Evolutionary conservation across 768 basidiomycete genomes (phyloP).

Genomic region (Rhizopogon vinicolor): DNA sequence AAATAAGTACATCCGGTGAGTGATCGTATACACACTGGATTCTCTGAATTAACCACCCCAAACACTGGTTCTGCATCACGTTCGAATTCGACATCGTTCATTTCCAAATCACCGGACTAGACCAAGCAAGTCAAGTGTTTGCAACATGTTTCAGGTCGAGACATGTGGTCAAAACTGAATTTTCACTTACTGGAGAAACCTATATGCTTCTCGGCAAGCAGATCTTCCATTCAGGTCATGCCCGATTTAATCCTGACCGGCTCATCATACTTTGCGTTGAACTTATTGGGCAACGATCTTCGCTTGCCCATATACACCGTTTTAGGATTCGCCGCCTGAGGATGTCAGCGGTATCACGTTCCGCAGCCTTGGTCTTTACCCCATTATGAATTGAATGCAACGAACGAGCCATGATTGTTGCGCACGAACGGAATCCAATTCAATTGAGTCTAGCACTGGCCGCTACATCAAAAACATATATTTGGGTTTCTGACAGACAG

Average conservation of each 20-base stretch:
- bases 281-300: slow-evolving; percentile 19
- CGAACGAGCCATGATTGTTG: background rate
- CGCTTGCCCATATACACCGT: slow-evolving; percentile 24
- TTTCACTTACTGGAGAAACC: background rate
- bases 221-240: background rate
- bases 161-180: background rate
- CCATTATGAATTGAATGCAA: background rate
- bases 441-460: background rate
- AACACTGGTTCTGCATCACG: background rate
- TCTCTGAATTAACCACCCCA: background rate
- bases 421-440: background rate
- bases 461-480: background rate
- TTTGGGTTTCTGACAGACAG: background rate
- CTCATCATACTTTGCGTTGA: background rate
- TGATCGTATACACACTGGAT: background rate
- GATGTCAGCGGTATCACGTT: slow-evolving; percentile 4
- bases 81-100: background rate
- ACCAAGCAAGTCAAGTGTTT: background rate
- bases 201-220: background rate
- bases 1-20: background rate
- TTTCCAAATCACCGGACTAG: background rate
- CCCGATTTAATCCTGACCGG: background rate
- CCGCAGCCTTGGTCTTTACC: too few relatives aligned
- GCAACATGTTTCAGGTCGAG: background rate
- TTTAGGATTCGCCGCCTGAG: slow-evolving; percentile 23